Evolutionary conservation across 1,284 basidiomycete genomes (phyloP).

Genomic region (Naganishia liquefaciens): DNA sequence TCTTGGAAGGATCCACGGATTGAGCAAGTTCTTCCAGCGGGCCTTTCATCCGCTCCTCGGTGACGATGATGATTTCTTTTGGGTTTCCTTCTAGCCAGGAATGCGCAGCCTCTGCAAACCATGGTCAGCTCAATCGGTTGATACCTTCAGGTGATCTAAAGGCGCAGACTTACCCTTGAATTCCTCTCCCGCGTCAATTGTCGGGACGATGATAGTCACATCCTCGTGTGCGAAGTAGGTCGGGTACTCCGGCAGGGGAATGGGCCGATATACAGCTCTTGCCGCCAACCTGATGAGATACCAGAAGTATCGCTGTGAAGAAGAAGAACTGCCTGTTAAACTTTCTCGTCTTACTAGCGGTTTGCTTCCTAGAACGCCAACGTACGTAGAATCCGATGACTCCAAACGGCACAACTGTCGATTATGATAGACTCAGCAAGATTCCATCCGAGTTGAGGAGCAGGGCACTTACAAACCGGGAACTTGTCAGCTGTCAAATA

Average conservation of each 20-base stretch:
- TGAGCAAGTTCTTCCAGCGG: slow-evolving; percentile 83
- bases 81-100: slow-evolving; percentile 86
- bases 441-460: slow-evolving; percentile 1
- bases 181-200: slow-evolving; percentile 90
- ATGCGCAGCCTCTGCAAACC: slow-evolving; percentile 71
- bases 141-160: neutral
- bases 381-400: slow-evolving; percentile 64
- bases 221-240: slow-evolving; percentile 85
- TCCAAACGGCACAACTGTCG: slow-evolving; percentile 79
- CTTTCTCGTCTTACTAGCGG: neutral
- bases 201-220: slow-evolving; percentile 91
- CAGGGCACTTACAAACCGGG: slow-evolving; percentile 65
- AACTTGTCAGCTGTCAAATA: slow-evolving; percentile 77
- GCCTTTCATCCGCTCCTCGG: slow-evolving; percentile 83
- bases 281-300: slow-evolving; percentile 78
- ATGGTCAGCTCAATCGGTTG: neutral
- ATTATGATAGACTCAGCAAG: slow-evolving; percentile 1
- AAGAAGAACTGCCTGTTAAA: slow-evolving; percentile 57
- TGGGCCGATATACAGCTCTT: slow-evolving; percentile 72
- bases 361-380: neutral
- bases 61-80: slow-evolving; percentile 90
- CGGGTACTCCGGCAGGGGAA: slow-evolving; percentile 80
- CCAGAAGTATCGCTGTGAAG: slow-evolving; percentile 79
- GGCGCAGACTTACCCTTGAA: slow-evolving; percentile 62
- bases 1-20: slow-evolving; percentile 75